Evolutionary conservation across 2,329 filamentous ascomycete genomes (phyloP), one percentile per base, ranked within the genome.

Genomic region (Xylariaceae sp.): DNA sequence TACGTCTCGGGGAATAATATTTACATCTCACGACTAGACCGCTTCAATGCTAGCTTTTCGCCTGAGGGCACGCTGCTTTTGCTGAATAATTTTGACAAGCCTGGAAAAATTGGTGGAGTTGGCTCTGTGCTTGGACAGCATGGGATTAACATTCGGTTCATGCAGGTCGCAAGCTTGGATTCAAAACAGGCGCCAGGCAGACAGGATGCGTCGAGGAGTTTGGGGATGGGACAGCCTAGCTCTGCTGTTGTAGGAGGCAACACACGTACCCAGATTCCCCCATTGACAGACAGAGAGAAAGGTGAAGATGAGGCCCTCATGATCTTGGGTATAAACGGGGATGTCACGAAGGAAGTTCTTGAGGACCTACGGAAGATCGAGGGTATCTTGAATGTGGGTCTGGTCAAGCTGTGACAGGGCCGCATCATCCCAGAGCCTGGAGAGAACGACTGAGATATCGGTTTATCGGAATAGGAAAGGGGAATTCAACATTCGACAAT

Each of bases 21-120:
- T 9, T 87, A 84, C 69, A 92, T 94, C 63, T 86, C 83, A 26
- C 81, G 87, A 22, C 72, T 94, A 8, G 88, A 84, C 63, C 80
- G 85, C 1, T 94, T 92, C 72, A 81, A 80, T 37, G 87, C 87
- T 0, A 83, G 82, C 4, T 92, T 94, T 60, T 77, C 81, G 10
- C 88, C 88, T 0, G 80, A 87, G 55, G 88, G 88, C 0, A 89
- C 83, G 0, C 69, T 92, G 54, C 75, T 92, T n/a, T 86, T 92
- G 55, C 80, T 89, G 63, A 81, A 89, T 65, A 92, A 92, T 72
- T 91, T 88, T 64, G 88, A 94, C 65, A 80, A 85, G 59, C 87
- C 87, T 0, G 89, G 89, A 10, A 92, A 91, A 75, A 92, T 94
- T 67, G 89, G 89, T 2, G 83, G 84, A 36, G 88, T 94, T 2